phyloP scores from a whole-genome alignment of 2,329 filamentous ascomycete genomes.

The Teratosphaeria zuluensis region DNA sequence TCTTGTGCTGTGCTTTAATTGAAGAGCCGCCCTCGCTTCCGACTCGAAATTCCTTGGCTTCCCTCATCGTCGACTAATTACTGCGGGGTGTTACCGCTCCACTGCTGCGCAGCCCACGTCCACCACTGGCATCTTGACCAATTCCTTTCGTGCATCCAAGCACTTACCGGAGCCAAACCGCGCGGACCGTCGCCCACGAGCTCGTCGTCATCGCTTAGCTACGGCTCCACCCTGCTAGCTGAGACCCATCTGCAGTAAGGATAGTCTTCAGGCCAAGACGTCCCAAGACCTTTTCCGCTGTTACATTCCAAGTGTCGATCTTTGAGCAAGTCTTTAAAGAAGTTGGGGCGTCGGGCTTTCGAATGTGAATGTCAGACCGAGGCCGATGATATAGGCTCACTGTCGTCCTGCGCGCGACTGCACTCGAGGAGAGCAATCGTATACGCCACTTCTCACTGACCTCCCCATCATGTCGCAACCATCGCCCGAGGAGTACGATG shows the following conservation, averaged over 20 bases:
- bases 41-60: background rate
- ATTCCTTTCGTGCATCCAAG: background rate
- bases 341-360: background rate
- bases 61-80: background rate
- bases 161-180: background rate
- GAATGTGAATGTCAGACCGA: background rate
- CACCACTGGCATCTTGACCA: background rate
- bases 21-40: background rate
- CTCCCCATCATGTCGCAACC: slow-evolving; percentile 17
- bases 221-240: background rate
- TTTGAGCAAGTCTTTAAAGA: background rate
- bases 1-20: background rate
- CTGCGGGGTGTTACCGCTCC: background rate
- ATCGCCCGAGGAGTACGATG: slow-evolving; percentile 24
- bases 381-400: background rate
- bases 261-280: background rate
- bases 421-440: background rate
- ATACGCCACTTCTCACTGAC: background rate
- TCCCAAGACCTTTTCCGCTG: background rate
- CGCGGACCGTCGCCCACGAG: background rate
- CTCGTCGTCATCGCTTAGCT: background rate
- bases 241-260: background rate
- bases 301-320: background rate
- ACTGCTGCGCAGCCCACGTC: background rate
- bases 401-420: background rate